These are phyloP conservation scores for Myrica gale DNA, from an alignment of 306 rosid genomes.

Conservation along the genomic window DNA sequence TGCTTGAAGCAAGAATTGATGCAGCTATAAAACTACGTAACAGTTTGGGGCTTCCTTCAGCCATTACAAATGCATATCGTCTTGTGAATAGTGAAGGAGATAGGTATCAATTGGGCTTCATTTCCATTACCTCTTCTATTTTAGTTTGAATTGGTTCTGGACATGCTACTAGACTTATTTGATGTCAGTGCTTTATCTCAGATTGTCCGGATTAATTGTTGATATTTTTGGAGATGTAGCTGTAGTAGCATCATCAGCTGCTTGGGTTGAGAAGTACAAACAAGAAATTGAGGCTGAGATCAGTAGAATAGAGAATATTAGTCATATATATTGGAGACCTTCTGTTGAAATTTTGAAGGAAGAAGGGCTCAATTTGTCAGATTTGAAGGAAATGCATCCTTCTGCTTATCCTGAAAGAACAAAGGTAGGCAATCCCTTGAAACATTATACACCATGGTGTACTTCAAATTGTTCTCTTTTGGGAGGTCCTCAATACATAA, in stretches of 20 bases:
- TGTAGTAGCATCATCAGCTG: conserved; percentile 90
- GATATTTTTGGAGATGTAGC: conserved; percentile 89
- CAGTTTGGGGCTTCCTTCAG: conserved; percentile 80
- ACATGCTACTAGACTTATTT: conserved; percentile 8
- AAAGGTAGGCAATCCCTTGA: conserved; percentile 44
- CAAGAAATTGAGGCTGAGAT: conserved; percentile 65
- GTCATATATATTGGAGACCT: conserved; percentile 80
- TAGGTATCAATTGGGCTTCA: conserved; percentile 42
- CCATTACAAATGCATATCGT: conserved; percentile 71
- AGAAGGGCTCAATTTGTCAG: conserved; percentile 70
- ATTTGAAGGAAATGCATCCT: conserved; percentile 46
- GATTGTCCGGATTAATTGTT: conserved; percentile 83
- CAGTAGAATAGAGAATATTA: conserved; percentile 47
- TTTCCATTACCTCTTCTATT: neutral
- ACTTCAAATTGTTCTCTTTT: conserved; percentile 1
- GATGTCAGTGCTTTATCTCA: conserved; percentile 32
- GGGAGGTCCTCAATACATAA: neutral
- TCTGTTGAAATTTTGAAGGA: conserved; percentile 80
- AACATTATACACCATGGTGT: conserved; percentile 20
- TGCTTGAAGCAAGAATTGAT: conserved; percentile 65
- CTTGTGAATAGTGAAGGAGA: conserved; percentile 91
- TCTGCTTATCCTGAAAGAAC: conserved; percentile 64
- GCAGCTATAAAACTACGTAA: conserved; percentile 63
- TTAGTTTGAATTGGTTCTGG: conserved; percentile 1
- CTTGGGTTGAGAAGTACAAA: conserved; percentile 95